These are phyloP conservation scores for Nitzschia putrida DNA, from an alignment of 108 stramenopile species.

Conservation along the genomic window DNA sequence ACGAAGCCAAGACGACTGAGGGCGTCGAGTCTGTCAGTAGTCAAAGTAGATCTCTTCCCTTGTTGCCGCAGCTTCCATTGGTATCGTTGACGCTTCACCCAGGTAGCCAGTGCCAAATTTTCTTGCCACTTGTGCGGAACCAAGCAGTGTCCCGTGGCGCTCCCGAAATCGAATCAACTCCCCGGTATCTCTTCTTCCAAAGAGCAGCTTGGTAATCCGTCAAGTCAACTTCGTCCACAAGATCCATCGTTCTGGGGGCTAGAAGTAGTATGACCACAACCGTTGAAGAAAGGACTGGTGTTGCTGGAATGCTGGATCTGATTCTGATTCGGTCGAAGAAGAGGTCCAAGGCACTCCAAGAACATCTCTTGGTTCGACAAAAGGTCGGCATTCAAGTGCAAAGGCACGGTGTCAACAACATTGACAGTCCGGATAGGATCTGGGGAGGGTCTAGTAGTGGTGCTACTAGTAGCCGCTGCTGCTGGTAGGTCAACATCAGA, in stretches of 20 bases:
- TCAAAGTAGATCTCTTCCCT: constrained; percentile 34
- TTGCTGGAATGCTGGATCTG: background rate
- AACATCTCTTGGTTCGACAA: background rate
- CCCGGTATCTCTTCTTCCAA: constrained; percentile 7
- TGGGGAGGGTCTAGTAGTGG: constrained; percentile 1
- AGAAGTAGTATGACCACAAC: background rate
- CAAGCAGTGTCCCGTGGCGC: constrained; percentile 19
- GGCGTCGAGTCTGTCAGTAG: constrained; percentile 1
- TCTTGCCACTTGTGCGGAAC: constrained; percentile 24
- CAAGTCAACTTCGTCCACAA: constrained; percentile 4
- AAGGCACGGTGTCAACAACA: constrained; percentile 2
- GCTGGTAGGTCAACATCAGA: background rate
- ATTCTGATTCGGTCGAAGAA: background rate
- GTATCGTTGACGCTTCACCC: constrained; percentile 29
- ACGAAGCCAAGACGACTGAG: constrained; percentile 16
- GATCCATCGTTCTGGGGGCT: background rate
- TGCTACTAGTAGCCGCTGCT: background rate
- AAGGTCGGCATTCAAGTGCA: background rate
- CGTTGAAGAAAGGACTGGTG: background rate
- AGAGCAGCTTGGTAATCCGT: constrained; percentile 27
- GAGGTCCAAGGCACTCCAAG: constrained; percentile 10
- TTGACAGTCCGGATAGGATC: background rate
- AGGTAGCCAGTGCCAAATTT: constrained; percentile 15
- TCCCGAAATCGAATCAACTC: constrained; percentile 14
- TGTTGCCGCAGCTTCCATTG: constrained; percentile 23